These are phyloP conservation scores for Fusarium tjaetaba DNA, from an alignment of 2,329 filamentous ascomycete species.

Conservation along the genomic window DNA sequence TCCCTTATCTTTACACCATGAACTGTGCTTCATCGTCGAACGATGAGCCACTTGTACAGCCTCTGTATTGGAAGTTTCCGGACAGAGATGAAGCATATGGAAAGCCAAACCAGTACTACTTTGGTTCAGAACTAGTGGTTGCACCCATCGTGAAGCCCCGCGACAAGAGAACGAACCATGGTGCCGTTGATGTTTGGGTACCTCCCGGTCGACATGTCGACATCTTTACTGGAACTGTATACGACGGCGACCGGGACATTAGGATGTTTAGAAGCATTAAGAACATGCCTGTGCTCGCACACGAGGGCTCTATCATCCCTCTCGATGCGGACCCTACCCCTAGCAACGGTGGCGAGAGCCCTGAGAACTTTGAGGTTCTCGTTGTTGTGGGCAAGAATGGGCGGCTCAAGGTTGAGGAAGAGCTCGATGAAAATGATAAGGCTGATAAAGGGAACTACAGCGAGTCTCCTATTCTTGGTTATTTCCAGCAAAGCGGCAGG, in stretches of 20 bases:
- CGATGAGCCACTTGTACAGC: conserved; percentile 65
- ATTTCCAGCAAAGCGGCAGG: conserved; percentile 8
- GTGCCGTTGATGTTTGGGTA: conserved; percentile 64
- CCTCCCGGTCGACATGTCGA: conserved; percentile 65
- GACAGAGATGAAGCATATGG: conserved; percentile 63
- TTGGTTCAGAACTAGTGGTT: conserved; percentile 66
- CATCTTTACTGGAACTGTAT: conserved; percentile 66
- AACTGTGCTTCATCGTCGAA: conserved; percentile 58
- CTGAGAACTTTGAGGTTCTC: conserved; percentile 59
- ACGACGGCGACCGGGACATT: conserved; percentile 65
- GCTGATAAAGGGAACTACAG: not conserved
- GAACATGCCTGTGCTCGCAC: conserved; percentile 62
- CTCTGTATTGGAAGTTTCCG: conserved; percentile 71
- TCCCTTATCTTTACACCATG: conserved; percentile 70
- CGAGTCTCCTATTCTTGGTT: not conserved
- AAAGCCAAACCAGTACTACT: conserved; percentile 67
- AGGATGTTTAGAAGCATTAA: conserved; percentile 61
- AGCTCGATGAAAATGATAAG: conserved; percentile 37
- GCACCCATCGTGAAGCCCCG: conserved; percentile 64
- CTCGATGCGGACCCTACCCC: conserved; percentile 58
- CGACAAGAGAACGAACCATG: conserved; percentile 57
- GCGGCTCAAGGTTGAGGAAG: conserved; percentile 60
- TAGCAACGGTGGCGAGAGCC: conserved; percentile 59
- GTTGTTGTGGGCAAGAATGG: conserved; percentile 60
- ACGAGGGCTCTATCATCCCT: conserved; percentile 67